These are phyloP conservation scores for Oxyria digyna DNA, from an alignment of 148 eudicot genomes.

Conservation along the genomic window DNA sequence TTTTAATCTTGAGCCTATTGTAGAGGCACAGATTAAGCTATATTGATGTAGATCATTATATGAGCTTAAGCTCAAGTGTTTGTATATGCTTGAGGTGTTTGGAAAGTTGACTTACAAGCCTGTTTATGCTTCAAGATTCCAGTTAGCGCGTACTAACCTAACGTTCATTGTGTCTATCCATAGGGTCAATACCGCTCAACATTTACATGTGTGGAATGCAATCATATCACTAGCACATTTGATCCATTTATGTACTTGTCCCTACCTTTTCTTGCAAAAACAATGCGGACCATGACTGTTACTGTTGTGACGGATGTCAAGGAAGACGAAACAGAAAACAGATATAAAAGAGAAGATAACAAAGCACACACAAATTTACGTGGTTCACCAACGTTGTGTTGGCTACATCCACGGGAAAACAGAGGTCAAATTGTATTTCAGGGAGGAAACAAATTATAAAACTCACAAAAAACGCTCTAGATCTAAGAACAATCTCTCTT, in stretches of 20 bases:
- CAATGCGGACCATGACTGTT: conserved; percentile 62
- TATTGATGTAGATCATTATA: not conserved
- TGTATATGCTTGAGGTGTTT: not conserved
- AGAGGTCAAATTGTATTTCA: too few species aligned
- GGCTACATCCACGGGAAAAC: too few species aligned
- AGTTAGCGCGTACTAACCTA: not conserved
- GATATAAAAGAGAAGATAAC: too few species aligned
- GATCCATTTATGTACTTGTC: conserved; percentile 82
- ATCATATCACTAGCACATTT: conserved; percentile 54
- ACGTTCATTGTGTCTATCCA: not conserved
- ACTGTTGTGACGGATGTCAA: too few species aligned
- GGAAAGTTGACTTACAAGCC: not conserved
- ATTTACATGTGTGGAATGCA: conserved; percentile 65
- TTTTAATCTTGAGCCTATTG: not conserved
- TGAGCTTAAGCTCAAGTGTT: too few species aligned
- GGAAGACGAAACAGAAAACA: too few species aligned
- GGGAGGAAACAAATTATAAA: too few species aligned
- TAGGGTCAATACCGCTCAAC: conserved; percentile 80
- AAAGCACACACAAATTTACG: too few species aligned
- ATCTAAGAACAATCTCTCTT: too few species aligned
- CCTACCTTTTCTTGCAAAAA: conserved; percentile 63
- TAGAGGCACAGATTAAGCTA: not conserved
- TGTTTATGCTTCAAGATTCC: not conserved
- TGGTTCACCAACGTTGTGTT: too few species aligned
- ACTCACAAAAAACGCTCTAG: too few species aligned